phyloP scores from a whole-genome alignment of 2,329 filamentous ascomycete species.

The Aspergillus sp. region DNA sequence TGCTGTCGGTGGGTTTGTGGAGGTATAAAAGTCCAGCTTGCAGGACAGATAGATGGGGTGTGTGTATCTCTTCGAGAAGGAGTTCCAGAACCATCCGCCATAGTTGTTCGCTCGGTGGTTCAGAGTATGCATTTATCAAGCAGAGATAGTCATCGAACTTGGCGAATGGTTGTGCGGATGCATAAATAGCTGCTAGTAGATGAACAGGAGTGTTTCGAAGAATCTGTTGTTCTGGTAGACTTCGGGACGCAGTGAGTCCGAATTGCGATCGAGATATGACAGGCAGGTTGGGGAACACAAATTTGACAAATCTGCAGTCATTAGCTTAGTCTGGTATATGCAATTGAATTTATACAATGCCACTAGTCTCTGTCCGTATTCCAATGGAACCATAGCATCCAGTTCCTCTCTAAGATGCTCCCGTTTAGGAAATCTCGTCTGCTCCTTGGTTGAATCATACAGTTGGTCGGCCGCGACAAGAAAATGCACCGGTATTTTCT shows the following conservation, averaged over 20 bases:
- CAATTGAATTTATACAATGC: constrained; percentile 5
- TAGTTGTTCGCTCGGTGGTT: constrained; percentile 9
- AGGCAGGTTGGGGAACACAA: constrained; percentile 17
- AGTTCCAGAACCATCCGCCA: constrained; percentile 17
- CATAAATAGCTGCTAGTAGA: constrained; percentile 23
- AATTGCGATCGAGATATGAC: constrained; percentile 17
- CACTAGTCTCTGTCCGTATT: constrained; percentile 8
- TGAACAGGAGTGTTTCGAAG: constrained; percentile 12
- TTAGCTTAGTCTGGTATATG: neutral
- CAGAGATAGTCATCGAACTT: constrained; percentile 16
- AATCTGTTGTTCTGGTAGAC: constrained; percentile 2
- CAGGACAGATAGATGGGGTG: constrained; percentile 16
- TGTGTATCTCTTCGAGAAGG: constrained; percentile 18
- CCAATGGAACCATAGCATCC: constrained; percentile 5
- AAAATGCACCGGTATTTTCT: constrained; percentile 23
- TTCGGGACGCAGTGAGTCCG: constrained; percentile 1
- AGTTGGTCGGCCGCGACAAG: constrained; percentile 8
- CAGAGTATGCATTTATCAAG: constrained; percentile 11
- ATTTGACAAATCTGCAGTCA: constrained; percentile 12
- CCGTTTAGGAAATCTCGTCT: constrained; percentile 3
- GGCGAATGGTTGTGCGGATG: constrained; percentile 18
- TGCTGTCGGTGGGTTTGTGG: constrained; percentile 9
- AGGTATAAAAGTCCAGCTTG: constrained; percentile 22
- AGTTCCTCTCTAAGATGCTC: constrained; percentile 2
- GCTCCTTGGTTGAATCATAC: constrained; percentile 6